Evolutionary conservation across 2,329 filamentous ascomycete species (phyloP).

Genomic region (Paecilomyces fulvus): DNA sequence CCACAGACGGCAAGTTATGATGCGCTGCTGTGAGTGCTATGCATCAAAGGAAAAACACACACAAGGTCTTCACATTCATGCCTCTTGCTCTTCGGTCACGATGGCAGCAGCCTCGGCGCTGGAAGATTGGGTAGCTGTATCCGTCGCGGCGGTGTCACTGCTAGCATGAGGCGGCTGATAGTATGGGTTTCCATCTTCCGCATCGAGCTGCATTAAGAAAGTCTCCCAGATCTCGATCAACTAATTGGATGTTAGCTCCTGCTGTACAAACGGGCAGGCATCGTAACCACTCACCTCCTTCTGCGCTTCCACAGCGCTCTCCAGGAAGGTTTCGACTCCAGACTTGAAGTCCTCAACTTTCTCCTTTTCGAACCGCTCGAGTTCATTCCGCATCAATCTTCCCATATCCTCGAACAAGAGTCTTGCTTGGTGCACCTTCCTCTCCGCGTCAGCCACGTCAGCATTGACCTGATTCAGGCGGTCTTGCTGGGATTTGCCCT

Average conservation of each 20-base stretch:
- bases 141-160: conserved; percentile 10
- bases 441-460: conserved; percentile 90
- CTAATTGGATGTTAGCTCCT: conserved; percentile 44
- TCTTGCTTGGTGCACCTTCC: conserved; percentile 81
- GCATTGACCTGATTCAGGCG: conserved; percentile 84
- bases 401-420: conserved; percentile 97
- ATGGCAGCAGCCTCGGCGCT: conserved; percentile 3
- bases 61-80: conserved; percentile 3
- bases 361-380: conserved; percentile 90
- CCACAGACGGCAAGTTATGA: background rate
- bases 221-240: conserved; percentile 94
- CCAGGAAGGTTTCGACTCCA: conserved; percentile 92
- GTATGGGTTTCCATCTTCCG: conserved; percentile 62
- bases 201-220: conserved; percentile 90
- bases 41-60: background rate
- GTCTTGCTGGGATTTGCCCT: conserved; percentile 94
- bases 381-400: conserved; percentile 76
- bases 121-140: conserved; percentile 8
- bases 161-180: conserved; percentile 23
- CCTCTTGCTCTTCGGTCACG: conserved; percentile 9
- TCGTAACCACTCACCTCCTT: conserved; percentile 65
- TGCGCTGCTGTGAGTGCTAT: background rate
- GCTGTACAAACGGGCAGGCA: background rate
- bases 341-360: conserved; percentile 99
- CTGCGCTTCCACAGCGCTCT: conserved; percentile 94